Base-by-base conservation (phyloP, 2,329 filamentous ascomycete genomes). In the Ceratocystis alfenasii region DNA sequence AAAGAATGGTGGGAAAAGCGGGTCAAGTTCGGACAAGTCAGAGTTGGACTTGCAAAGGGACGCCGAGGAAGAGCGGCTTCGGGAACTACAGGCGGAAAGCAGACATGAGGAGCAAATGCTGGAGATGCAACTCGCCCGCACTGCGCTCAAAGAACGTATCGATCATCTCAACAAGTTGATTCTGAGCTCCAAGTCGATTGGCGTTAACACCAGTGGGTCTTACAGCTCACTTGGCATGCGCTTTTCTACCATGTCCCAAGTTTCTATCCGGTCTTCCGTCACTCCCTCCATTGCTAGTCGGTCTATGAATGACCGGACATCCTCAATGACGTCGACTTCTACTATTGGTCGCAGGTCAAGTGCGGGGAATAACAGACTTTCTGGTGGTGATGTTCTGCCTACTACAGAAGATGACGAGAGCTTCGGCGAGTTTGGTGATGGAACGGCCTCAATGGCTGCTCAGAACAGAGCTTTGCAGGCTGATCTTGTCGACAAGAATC, bases 61-160 rank as follows among this genome's bases (percentile, higher is more conserved):
- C 68, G 83, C 86, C 62, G 84, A 89, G 71, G 85, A 89, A 70
- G 89, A 94, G 72, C 83, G 86, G 70, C 85, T 80, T 50, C 81
- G 86, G 20, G 87, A 94, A 74, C 84, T 87, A 70, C 90, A 96
- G 75, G 88, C 89, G 6, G 87, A 91, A 70, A 84, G 90, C 70
- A 85, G 91, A 48, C 94, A 96, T 70, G 92, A 96, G 73, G 94
- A 97, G 77, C 94, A 99, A 75, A 93, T 99, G 83, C 81, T 99
- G 65, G 94, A 99, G 76, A 97, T 99, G 89, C 94, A 99, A 74
- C 82, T 99, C 60, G 94, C 94, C 41, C 86, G 94, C 53, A 99
- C 94, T 0, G 94, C 94, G 0, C 78, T 99, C 65, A 99, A 97
- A 75, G 94, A 99, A 78, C 87, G 94, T 36, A 99, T 99, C 71